Conservation (phyloP, 768 basidiomycete species). For the Suillus cothurnatus region DNA sequence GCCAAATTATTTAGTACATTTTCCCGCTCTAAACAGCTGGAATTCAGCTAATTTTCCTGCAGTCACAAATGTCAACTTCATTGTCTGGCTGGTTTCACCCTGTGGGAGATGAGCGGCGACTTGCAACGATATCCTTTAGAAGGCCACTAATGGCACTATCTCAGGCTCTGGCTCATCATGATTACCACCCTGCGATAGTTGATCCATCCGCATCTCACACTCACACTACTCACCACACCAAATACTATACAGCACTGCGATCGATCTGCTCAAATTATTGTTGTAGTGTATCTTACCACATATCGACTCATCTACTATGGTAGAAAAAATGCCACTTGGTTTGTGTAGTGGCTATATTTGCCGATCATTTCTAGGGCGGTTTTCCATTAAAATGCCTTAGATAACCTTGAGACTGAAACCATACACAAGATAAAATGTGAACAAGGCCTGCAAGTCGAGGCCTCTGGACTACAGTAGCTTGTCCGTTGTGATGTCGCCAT, state of each 20-base stretch:
- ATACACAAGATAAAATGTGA: no score
- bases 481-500: no score
- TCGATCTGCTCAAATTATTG: constrained; percentile 5
- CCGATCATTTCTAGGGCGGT: no score
- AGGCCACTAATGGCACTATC: constrained; percentile 35
- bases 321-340: background rate
- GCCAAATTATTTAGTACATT: constrained; percentile 54
- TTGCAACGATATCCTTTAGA: constrained; percentile 36
- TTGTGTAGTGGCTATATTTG: no score
- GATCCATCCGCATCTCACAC: constrained; percentile 5
- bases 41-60: constrained; percentile 8
- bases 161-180: constrained; percentile 14
- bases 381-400: no score
- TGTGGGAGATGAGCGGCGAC: constrained; percentile 50
- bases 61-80: constrained; percentile 48
- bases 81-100: constrained; percentile 46
- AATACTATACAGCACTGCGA: background rate
- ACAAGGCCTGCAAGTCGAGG: no score
- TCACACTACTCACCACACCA: constrained; percentile 4
- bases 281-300: background rate
- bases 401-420: no score
- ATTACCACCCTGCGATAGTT: constrained; percentile 10
- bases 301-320: background rate
- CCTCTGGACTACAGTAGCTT: no score
- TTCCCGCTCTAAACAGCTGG: background rate